phyloP scores from a whole-genome alignment of 495 filamentous ascomycete species.

The Penicillium flavigenum region DNA sequence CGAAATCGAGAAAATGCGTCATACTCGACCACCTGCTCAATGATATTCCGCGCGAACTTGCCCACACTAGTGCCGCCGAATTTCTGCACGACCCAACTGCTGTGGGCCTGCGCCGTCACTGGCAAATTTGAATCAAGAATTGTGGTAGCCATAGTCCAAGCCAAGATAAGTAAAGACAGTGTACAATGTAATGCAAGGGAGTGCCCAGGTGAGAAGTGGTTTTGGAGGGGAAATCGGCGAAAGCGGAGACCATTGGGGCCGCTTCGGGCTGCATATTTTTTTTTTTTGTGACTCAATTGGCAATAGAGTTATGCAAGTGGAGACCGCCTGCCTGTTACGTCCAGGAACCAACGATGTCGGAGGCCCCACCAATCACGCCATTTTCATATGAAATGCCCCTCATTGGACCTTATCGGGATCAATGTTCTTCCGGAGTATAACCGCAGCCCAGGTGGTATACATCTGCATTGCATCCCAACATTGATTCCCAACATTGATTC shows the following conservation, averaged over 20 bases:
- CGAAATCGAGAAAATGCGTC: constrained; percentile 8
- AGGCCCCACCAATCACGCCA: constrained; percentile 11
- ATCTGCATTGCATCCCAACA: not conserved
- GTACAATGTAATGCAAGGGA: not conserved
- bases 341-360: constrained; percentile 15
- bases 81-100: constrained; percentile 78
- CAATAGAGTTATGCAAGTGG: constrained; percentile 5
- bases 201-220: not conserved
- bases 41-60: constrained; percentile 70
- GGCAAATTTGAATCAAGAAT: constrained; percentile 19
- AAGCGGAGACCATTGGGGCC: constrained; percentile 13
- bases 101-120: constrained; percentile 19
- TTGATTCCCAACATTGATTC: not conserved
- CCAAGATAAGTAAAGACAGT: constrained; percentile 5
- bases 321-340: constrained; percentile 2
- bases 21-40: constrained; percentile 72
- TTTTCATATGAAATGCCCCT: not conserved
- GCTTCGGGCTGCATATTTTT: constrained; percentile 1
- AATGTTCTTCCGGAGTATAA: not conserved
- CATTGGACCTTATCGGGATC: not conserved
- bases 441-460: too few species aligned
- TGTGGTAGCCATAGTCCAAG: constrained; percentile 22
- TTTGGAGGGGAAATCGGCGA: constrained; percentile 8
- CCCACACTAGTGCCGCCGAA: constrained; percentile 76
- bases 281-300: constrained; percentile 9